A percentile compares a stretch with the other conserved stretches of the same genome.
phyloP scores from a whole-genome alignment of 495 filamentous ascomycete species.

The Penicillium coffeae region DNA sequence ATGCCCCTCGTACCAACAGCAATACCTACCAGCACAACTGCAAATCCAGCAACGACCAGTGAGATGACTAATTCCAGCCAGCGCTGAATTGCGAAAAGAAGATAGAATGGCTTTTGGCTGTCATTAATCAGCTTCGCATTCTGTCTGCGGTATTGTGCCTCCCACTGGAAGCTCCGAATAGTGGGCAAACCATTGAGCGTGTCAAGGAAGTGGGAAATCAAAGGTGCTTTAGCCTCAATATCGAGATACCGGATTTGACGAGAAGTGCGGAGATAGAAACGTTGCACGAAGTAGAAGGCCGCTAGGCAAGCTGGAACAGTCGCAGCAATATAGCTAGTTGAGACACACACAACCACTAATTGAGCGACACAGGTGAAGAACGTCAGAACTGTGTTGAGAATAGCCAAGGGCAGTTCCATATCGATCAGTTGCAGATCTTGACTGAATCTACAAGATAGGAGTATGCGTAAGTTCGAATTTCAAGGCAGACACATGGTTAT shows the following conservation, averaged over 20 bases:
- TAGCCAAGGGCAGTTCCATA: background rate
- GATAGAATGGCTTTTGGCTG: slow-evolving; percentile 38
- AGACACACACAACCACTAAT: background rate
- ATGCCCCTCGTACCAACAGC: background rate
- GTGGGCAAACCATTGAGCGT: slow-evolving; percentile 35
- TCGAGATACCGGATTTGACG: slow-evolving; percentile 55
- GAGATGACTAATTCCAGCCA: slow-evolving; percentile 40
- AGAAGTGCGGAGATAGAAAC: slow-evolving; percentile 56
- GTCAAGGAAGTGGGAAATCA: slow-evolving; percentile 50
- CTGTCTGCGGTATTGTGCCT: slow-evolving; percentile 8
- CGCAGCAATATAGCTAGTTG: background rate
- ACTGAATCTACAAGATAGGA: slow-evolving; percentile 4
- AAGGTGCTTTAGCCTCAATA: slow-evolving; percentile 48
- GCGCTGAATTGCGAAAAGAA: slow-evolving; percentile 42
- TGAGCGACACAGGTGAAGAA: background rate
- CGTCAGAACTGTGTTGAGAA: background rate
- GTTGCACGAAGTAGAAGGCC: slow-evolving; percentile 24
- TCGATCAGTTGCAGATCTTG: slow-evolving; percentile 9
- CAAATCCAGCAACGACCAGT: slow-evolving; percentile 28
- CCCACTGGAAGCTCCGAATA: slow-evolving; percentile 49
- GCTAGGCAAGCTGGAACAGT: background rate
- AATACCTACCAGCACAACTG: background rate
- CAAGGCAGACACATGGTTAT: no score
- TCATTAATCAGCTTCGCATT: slow-evolving; percentile 24
- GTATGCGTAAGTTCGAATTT: no score